These are phyloP conservation scores for Aspergillus pseudoglaucus DNA, from an alignment of 2,329 filamentous ascomycete genomes.

Conservation along the genomic window DNA sequence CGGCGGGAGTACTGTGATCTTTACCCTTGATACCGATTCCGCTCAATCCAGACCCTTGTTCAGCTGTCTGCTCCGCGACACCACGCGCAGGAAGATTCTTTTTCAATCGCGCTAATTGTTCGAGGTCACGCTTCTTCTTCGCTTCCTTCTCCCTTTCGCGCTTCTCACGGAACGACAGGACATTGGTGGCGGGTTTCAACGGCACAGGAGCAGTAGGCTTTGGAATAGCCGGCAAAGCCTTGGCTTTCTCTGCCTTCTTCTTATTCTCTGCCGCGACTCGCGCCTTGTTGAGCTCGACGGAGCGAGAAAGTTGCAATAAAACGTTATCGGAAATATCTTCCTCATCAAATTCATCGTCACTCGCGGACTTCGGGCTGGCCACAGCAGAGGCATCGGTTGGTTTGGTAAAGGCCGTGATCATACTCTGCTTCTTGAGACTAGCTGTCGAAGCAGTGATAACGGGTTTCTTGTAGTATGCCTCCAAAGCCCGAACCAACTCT, in stretches of 20 bases:
- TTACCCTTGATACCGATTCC: conserved; percentile 69
- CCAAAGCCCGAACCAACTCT: conserved; percentile 62
- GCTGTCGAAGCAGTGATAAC: conserved; percentile 37
- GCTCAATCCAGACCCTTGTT: conserved; percentile 71
- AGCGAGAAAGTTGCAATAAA: conserved; percentile 35
- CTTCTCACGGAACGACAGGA: conserved; percentile 61
- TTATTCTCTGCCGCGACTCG: conserved; percentile 27
- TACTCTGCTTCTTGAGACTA: conserved; percentile 39
- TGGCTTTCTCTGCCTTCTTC: conserved; percentile 19
- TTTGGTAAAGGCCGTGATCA: conserved; percentile 35
- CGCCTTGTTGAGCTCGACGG: conserved; percentile 38
- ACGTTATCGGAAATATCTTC: conserved; percentile 37
- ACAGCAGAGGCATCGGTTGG: conserved; percentile 30
- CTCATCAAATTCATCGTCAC: conserved; percentile 36
- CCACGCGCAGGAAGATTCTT: conserved; percentile 46
- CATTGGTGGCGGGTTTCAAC: conserved; percentile 29
- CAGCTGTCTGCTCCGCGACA: conserved; percentile 51
- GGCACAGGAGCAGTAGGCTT: conserved; percentile 21
- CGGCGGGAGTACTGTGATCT: conserved; percentile 61
- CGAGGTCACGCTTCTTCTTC: conserved; percentile 64
- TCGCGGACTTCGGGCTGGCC: conserved; percentile 21
- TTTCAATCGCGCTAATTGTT: conserved; percentile 63
- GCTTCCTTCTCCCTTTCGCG: conserved; percentile 70
- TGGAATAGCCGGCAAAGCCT: conserved; percentile 17
- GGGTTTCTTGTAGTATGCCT: conserved; percentile 44